Percentiles rank a stretch among this genome's conserved stretches.
These are phyloP conservation scores for Malassezia japonica DNA, from an alignment of 1,284 basidiomycete species.

Conservation along the genomic window DNA sequence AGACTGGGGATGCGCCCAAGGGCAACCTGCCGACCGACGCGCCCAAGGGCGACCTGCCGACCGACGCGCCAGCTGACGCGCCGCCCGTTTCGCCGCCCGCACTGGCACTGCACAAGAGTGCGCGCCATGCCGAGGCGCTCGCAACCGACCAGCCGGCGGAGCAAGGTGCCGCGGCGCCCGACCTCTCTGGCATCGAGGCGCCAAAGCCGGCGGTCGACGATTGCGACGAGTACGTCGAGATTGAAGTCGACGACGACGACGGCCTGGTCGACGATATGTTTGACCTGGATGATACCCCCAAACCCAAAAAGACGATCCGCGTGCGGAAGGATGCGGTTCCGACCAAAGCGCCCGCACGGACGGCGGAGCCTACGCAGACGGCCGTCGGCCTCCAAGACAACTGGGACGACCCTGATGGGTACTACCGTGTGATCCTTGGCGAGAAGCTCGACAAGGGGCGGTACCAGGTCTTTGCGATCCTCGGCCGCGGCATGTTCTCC, in stretches of 20 bases:
- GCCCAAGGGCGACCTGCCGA: too few species aligned
- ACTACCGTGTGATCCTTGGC: conserved; percentile 86
- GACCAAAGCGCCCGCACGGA: neutral
- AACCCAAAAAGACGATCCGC: conserved; percentile 27
- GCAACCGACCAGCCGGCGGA: neutral
- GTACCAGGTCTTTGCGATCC: conserved; percentile 85
- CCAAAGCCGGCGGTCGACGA: neutral
- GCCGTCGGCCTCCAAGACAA: conserved; percentile 51
- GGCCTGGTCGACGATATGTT: conserved; percentile 45
- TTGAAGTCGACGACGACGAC: conserved; percentile 36
- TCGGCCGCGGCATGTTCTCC: conserved; percentile 98
- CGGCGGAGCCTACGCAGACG: neutral
- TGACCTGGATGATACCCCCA: conserved; percentile 26
- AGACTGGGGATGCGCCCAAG: too few species aligned
- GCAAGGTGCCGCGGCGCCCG: neutral
- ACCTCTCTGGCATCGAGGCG: neutral
- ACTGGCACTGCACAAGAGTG: neutral
- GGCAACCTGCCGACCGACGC: too few species aligned
- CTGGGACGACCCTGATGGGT: conserved; percentile 76
- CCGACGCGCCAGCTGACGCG: too few species aligned
- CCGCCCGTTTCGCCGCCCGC: too few species aligned
- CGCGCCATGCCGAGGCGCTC: neutral
- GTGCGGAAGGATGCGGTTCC: conserved; percentile 3
- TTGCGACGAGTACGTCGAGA: conserved; percentile 32
- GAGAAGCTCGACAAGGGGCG: conserved; percentile 79